Percentiles rank a stretch among this genome's conserved stretches.
These are phyloP conservation scores for Diospyros kaki DNA, from an alignment of 148 eudicot genomes.

Conservation along the genomic window DNA sequence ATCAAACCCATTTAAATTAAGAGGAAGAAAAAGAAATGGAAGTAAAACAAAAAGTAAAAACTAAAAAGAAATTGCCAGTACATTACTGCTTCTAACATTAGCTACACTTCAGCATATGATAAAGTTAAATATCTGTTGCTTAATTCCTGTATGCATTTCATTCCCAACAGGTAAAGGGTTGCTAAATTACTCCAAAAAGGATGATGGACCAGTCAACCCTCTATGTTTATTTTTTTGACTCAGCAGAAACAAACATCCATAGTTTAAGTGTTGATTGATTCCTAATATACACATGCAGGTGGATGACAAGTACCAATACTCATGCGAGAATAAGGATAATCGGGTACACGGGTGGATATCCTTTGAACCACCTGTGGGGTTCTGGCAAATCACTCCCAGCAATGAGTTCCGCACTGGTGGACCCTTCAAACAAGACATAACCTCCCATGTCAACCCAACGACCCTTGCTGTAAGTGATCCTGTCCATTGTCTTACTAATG, in stretches of 20 bases:
- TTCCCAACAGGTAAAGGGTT: too few relatives aligned
- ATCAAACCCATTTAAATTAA: too few relatives aligned
- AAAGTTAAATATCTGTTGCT: too few relatives aligned
- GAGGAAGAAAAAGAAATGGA: too few relatives aligned
- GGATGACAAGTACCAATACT: slow-evolving; percentile 90
- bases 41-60: too few relatives aligned
- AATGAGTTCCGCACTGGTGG: slow-evolving; percentile 80
- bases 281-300: slow-evolving; percentile 33
- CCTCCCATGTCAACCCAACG: slow-evolving; percentile 87
- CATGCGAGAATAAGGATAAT: slow-evolving; percentile 71
- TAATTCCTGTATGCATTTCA: too few relatives aligned
- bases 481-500: not conserved
- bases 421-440: slow-evolving; percentile 69
- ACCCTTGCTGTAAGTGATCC: slow-evolving; percentile 53
- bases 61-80: too few relatives aligned
- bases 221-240: too few relatives aligned
- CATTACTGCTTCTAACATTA: too few relatives aligned
- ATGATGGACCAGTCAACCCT: too few relatives aligned
- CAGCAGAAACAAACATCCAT: not conserved
- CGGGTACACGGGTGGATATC: slow-evolving; percentile 81
- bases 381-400: slow-evolving; percentile 89
- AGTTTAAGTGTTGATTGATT: not conserved
- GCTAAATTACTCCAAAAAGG: too few relatives aligned
- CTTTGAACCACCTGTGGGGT: slow-evolving; percentile 57
- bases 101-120: too few relatives aligned